Conservation (phyloP, 177 flowering plant genomes). For the Tripterygium wilfordii region DNA sequence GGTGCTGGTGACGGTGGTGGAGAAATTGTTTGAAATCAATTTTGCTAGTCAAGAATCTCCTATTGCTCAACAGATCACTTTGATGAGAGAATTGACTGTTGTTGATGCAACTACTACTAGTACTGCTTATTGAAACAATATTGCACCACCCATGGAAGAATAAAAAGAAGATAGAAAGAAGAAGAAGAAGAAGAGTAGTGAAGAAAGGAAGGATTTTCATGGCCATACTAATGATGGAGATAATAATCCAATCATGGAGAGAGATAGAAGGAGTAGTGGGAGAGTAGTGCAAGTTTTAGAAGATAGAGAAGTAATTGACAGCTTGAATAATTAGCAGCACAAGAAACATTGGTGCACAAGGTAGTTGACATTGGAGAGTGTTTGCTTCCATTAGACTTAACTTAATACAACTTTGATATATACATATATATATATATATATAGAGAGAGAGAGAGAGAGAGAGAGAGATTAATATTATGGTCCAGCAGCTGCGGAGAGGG, state of each 20-base stretch:
- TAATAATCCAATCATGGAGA: constrained; percentile 19
- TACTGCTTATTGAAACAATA: neutral
- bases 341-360: constrained; percentile 7
- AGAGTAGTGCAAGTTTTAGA: constrained; percentile 2
- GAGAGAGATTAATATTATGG: constrained; percentile 1
- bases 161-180: constrained; percentile 21
- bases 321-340: constrained; percentile 14
- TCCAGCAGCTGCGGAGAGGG: constrained; percentile 20
- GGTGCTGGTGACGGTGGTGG: constrained; percentile 4
- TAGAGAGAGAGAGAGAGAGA: constrained; percentile 2
- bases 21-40: constrained; percentile 36
- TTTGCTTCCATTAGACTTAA: constrained; percentile 15
- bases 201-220: constrained; percentile 12
- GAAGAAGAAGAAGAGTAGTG: constrained; percentile 25
- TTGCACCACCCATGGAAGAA: constrained; percentile 1
- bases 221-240: constrained; percentile 10
- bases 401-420: neutral
- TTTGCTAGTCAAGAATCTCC: constrained; percentile 19
- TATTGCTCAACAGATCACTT: neutral
- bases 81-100: neutral
- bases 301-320: constrained; percentile 7
- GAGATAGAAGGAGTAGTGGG: neutral
- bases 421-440: neutral
- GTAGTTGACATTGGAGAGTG: constrained; percentile 17
- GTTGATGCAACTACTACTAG: neutral